These are phyloP conservation scores for Aspergillus novofumigatus DNA, from an alignment of 2,329 filamentous ascomycete genomes.

Conservation along the genomic window DNA sequence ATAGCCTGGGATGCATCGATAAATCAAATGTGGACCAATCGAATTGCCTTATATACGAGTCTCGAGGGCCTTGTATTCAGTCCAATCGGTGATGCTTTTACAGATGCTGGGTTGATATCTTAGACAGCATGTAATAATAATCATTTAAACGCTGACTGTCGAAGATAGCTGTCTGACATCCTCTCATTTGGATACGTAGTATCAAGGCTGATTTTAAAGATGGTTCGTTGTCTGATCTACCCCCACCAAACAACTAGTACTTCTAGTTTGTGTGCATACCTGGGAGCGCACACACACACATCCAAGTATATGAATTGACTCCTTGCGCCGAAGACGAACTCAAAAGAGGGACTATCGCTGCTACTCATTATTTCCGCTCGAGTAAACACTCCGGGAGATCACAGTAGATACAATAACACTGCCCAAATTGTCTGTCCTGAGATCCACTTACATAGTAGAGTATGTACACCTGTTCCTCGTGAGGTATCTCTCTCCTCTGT, in stretches of 20 bases:
- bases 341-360: not conserved
- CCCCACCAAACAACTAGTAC: no score
- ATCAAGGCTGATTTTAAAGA: not conserved
- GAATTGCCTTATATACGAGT: not conserved
- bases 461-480: conserved; percentile 45
- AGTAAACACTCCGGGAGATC: not conserved
- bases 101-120: not conserved
- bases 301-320: not conserved
- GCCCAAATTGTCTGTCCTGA: not conserved
- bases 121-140: not conserved
- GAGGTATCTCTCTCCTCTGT: not conserved
- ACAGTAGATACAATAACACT: not conserved
- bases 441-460: not conserved
- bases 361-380: not conserved
- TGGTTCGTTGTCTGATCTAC: not conserved
- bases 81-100: not conserved
- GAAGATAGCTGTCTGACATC: no score
- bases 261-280: no score
- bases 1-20: not conserved
- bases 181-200: not conserved
- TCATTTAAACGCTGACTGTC: not conserved
- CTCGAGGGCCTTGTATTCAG: not conserved
- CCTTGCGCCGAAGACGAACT: not conserved
- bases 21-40: not conserved
- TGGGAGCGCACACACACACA: no score